These are phyloP conservation scores for Yamadazyma aaseri DNA, from an alignment of 1,139 yeast species.

Conservation along the genomic window DNA sequence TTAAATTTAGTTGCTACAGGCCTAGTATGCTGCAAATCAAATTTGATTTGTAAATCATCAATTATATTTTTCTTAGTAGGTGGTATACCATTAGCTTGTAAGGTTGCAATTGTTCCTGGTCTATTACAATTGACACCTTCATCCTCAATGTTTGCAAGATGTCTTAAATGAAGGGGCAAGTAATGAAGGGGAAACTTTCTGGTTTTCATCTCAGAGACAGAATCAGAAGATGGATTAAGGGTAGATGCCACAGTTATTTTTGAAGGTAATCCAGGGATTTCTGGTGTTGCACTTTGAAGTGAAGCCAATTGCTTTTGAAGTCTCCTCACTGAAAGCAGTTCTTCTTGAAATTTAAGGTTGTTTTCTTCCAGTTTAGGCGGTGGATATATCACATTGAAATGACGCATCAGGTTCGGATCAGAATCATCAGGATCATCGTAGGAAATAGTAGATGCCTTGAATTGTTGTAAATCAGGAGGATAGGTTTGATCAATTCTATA, in stretches of 20 bases:
- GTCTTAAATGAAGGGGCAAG: conserved; percentile 31
- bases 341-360: background rate
- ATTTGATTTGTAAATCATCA: conserved; percentile 36
- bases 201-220: background rate
- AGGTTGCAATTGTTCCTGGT: conserved; percentile 16
- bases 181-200: conserved; percentile 37
- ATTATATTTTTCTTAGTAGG: conserved; percentile 41
- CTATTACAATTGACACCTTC: conserved; percentile 19
- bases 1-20: conserved; percentile 28
- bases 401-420: conserved; percentile 18
- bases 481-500: conserved; percentile 59
- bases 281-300: conserved; percentile 2
- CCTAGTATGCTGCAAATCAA: conserved; percentile 40
- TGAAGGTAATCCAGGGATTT: background rate
- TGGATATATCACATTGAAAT: conserved; percentile 9
- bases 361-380: conserved; percentile 1
- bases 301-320: conserved; percentile 2
- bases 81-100: conserved; percentile 23
- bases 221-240: conserved; percentile 3
- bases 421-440: conserved; percentile 33
- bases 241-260: conserved; percentile 1
- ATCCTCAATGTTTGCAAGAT: conserved; percentile 20
- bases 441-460: conserved; percentile 31
- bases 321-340: background rate
- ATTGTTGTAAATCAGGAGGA: conserved; percentile 53